A percentile compares a stretch with the other conserved stretches of the same genome.
Conservation (phyloP, 2,329 filamentous ascomycete species). For the Clonostachys rhizophaga region DNA sequence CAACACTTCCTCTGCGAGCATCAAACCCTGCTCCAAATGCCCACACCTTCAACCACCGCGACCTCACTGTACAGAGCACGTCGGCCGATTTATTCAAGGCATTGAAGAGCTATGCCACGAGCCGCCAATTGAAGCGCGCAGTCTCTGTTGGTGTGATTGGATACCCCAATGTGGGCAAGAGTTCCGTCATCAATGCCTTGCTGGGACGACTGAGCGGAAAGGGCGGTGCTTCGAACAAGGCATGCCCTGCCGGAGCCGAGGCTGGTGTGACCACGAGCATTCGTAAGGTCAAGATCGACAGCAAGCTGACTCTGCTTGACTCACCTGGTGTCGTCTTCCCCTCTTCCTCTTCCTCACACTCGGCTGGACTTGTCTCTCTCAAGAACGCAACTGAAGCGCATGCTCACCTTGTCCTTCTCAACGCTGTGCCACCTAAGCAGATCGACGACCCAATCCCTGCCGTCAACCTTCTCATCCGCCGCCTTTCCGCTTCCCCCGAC, state of each 20-base stretch:
- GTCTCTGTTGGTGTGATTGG: slow-evolving; percentile 91
- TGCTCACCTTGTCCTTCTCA: slow-evolving; percentile 81
- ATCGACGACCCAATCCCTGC: slow-evolving; percentile 90
- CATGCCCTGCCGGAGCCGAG: slow-evolving; percentile 86
- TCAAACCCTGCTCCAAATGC: slow-evolving; percentile 80
- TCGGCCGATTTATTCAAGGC: slow-evolving; percentile 82
- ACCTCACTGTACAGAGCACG: slow-evolving; percentile 81
- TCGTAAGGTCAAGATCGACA: slow-evolving; percentile 89
- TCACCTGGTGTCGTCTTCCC: slow-evolving; percentile 95
- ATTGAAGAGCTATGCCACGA: slow-evolving; percentile 82
- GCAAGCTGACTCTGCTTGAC: slow-evolving; percentile 88
- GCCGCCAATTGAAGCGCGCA: slow-evolving; percentile 80
- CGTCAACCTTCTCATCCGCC: slow-evolving; percentile 76
- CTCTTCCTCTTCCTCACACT: slow-evolving; percentile 41
- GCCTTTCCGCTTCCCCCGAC: slow-evolving; percentile 67
- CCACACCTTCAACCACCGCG: slow-evolving; percentile 87
- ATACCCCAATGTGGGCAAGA: slow-evolving; percentile 95
- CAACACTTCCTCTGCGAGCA: slow-evolving; percentile 83
- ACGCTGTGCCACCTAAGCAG: slow-evolving; percentile 88
- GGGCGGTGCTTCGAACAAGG: slow-evolving; percentile 48
- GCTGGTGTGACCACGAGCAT: slow-evolving; percentile 88
- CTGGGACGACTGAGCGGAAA: slow-evolving; percentile 70
- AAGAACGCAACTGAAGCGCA: slow-evolving; percentile 68
- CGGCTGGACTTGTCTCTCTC: slow-evolving; percentile 37
- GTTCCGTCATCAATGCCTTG: slow-evolving; percentile 91